Evolutionary conservation across 495 filamentous ascomycete species (phyloP).

Genomic region (Penicillium parvum): DNA sequence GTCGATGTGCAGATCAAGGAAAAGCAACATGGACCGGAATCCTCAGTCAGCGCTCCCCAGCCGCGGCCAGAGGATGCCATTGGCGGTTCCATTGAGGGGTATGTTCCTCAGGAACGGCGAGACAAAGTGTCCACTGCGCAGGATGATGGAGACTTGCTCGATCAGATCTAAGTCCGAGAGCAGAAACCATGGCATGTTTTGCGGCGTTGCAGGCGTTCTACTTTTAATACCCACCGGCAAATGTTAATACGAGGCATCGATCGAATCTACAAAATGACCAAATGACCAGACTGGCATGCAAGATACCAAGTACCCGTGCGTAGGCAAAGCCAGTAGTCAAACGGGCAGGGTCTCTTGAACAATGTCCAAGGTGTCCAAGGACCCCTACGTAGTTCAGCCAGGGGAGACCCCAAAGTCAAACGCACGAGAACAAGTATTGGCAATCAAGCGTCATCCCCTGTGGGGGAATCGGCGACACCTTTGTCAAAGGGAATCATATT

Average conservation of each 20-base stretch:
- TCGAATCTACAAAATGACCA: slow-evolving; percentile 20
- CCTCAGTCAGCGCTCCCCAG: slow-evolving; percentile 22
- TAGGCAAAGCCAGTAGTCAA: slow-evolving; percentile 4
- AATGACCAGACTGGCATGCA: slow-evolving; percentile 4
- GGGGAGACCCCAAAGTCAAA: slow-evolving; percentile 12
- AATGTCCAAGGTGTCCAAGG: slow-evolving; percentile 8
- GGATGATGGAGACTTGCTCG: slow-evolving; percentile 33
- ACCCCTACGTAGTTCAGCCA: slow-evolving; percentile 22
- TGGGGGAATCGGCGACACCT: slow-evolving; percentile 87
- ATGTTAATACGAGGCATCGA: slow-evolving; percentile 12
- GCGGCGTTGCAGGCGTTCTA: slow-evolving; percentile 13
- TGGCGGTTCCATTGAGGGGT: slow-evolving; percentile 46
- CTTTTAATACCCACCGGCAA: slow-evolving; percentile 20
- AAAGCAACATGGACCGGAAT: slow-evolving; percentile 22
- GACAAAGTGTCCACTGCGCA: slow-evolving; percentile 8
- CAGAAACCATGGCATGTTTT: slow-evolving; percentile 6
- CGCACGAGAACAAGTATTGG: slow-evolving; percentile 56
- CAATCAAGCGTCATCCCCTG: slow-evolving; percentile 84
- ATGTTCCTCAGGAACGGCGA: slow-evolving; percentile 28
- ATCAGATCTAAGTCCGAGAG: slow-evolving; percentile 26
- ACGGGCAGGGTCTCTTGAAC: slow-evolving; percentile 11
- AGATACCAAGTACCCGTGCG: slow-evolving; percentile 2
- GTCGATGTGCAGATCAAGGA: slow-evolving; percentile 40
- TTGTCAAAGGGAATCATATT: slow-evolving; percentile 54
- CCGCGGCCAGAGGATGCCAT: slow-evolving; percentile 33